Percentiles rank a stretch among this genome's conserved stretches.
These are phyloP conservation scores for Astrothelium subdiscretum DNA, from an alignment of 495 filamentous ascomycete genomes.

Conservation along the genomic window DNA sequence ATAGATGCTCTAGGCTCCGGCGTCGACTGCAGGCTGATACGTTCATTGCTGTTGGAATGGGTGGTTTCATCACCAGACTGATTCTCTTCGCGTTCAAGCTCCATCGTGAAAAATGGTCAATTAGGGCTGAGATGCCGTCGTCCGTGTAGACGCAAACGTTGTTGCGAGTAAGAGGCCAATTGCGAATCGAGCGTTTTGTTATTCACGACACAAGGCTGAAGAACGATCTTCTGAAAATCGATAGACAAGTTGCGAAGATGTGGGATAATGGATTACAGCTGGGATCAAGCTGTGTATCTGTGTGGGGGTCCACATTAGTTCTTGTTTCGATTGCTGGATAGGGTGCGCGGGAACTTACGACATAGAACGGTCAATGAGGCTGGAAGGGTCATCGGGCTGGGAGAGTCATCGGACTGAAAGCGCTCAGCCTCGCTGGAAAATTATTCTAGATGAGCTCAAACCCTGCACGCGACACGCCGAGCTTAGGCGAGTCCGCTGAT, in stretches of 20 bases:
- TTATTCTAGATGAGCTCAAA: not conserved
- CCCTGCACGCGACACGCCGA: not conserved
- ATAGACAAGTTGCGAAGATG: not conserved
- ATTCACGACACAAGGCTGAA: not conserved
- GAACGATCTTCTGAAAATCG: not conserved
- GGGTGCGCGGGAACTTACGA: not conserved
- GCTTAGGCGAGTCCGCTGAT: not conserved
- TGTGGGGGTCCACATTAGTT: not conserved
- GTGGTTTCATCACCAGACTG: not conserved
- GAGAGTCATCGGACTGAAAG: not conserved
- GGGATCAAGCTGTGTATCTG: not conserved
- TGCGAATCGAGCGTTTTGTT: not conserved
- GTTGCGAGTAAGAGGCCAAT: not conserved
- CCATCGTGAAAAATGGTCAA: not conserved
- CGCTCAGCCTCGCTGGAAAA: not conserved
- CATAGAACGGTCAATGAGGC: too few species aligned
- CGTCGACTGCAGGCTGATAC: not conserved
- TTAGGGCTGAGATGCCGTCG: not conserved
- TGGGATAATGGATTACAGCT: not conserved
- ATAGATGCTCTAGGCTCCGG: not conserved
- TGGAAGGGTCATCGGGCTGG: not conserved
- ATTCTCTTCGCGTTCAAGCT: not conserved
- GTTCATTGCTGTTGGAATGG: not conserved
- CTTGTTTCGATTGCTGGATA: not conserved
- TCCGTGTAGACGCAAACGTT: not conserved